Evolutionary conservation across 306 rosid genomes (phyloP).

Genomic region (Mucuna pruriens): DNA sequence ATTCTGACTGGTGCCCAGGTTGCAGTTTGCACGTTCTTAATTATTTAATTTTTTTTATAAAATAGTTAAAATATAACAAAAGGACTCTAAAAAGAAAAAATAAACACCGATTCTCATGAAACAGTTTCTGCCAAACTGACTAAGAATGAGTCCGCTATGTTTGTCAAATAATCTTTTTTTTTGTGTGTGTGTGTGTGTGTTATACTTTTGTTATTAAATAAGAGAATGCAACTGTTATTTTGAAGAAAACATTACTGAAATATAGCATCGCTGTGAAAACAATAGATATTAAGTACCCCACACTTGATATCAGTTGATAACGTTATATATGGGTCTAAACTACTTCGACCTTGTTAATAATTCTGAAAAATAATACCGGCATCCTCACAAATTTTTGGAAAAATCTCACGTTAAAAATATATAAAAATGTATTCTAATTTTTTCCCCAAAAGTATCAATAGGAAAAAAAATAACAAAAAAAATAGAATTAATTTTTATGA

Average conservation of each 20-base stretch:
- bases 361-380: neutral
- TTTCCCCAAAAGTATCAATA: too few species aligned
- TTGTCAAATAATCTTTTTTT: constrained; percentile 27
- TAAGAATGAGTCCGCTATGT: constrained; percentile 18
- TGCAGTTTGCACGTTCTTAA: constrained; percentile 32
- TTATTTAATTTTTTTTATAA: neutral
- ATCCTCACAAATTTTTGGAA: neutral
- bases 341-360: neutral
- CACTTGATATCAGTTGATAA: neutral
- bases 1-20: neutral
- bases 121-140: constrained; percentile 7
- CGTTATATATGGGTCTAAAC: neutral
- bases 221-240: neutral
- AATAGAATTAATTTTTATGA: too few species aligned
- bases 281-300: neutral
- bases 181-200: neutral
- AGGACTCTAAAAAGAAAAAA: neutral
- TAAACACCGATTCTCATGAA: constrained; percentile 11
- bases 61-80: neutral
- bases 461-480: neutral
- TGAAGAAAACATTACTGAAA: neutral
- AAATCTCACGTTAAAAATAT: neutral
- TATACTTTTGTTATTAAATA: neutral
- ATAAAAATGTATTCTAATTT: neutral
- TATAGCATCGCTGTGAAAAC: neutral